Conservation (phyloP, 805 yeast genomes). For the Hemisphaericaspora nanyangensis region DNA sequence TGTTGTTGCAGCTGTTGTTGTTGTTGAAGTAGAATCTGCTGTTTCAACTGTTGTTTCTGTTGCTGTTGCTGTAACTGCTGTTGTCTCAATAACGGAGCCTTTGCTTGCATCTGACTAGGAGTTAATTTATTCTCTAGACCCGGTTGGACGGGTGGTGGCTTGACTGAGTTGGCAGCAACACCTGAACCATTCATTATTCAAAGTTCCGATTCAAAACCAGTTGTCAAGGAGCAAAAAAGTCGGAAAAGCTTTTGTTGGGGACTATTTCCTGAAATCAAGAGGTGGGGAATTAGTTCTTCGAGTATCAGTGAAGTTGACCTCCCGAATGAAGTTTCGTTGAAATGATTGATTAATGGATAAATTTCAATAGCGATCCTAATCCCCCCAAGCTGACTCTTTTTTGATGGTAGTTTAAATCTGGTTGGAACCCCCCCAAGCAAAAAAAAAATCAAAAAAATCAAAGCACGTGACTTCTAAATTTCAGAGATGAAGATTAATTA, state of each 20-base stretch:
- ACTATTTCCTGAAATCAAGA: no score
- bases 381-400: no score
- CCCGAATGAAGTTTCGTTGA: not conserved
- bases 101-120: constrained; percentile 10
- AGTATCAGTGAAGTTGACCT: no score
- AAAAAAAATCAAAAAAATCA: no score
- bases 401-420: no score
- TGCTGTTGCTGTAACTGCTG: constrained; percentile 11
- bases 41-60: constrained; percentile 17
- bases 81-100: constrained; percentile 8
- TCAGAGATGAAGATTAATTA: no score
- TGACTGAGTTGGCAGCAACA: not conserved
- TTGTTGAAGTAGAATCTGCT: constrained; percentile 7
- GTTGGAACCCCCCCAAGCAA: no score
- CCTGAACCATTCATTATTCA: not conserved
- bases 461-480: no score
- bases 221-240: no score
- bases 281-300: no score
- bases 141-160: not conserved
- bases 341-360: not conserved
- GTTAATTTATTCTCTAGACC: not conserved
- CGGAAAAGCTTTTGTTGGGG: no score
- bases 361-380: not conserved
- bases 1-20: constrained; percentile 16
- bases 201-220: no score